Percentiles rank a stretch among this genome's conserved stretches.
Evolutionary conservation across 208 protist species (phyloP).

Genomic region (Crithidia mellificae): DNA sequence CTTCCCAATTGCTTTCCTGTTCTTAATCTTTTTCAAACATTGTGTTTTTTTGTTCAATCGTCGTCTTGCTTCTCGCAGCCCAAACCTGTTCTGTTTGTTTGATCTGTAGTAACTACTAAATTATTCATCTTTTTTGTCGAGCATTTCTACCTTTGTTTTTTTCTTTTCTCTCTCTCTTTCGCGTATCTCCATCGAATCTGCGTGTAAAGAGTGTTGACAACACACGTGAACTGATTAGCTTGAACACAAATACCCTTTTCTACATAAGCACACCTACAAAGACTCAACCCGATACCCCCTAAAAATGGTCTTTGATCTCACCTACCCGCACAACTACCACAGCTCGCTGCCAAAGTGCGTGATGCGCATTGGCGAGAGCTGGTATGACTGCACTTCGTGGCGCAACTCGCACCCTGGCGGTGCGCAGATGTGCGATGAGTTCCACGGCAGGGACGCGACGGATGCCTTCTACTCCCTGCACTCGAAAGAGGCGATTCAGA

Average conservation of each 20-base stretch:
- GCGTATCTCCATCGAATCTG: background rate
- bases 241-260: background rate
- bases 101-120: background rate
- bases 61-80: background rate
- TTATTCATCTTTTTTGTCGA: background rate
- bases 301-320: conserved; percentile 66
- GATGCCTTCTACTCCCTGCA: conserved; percentile 83
- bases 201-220: too few relatives aligned
- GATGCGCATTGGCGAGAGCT: conserved; percentile 74
- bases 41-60: too few relatives aligned
- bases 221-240: too few relatives aligned
- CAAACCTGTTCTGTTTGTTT: background rate
- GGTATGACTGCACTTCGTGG: conserved; percentile 84
- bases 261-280: background rate
- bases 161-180: background rate
- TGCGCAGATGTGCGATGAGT: conserved; percentile 72
- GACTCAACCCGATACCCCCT: background rate
- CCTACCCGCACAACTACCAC: conserved; percentile 54
- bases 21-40: background rate
- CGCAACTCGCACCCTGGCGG: conserved; percentile 74
- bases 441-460: conserved; percentile 75
- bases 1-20: background rate
- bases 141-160: background rate
- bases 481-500: conserved; percentile 73
- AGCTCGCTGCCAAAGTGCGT: conserved; percentile 74